Conservation (phyloP, 257 asterid genomes). For the Striga asiatica region DNA sequence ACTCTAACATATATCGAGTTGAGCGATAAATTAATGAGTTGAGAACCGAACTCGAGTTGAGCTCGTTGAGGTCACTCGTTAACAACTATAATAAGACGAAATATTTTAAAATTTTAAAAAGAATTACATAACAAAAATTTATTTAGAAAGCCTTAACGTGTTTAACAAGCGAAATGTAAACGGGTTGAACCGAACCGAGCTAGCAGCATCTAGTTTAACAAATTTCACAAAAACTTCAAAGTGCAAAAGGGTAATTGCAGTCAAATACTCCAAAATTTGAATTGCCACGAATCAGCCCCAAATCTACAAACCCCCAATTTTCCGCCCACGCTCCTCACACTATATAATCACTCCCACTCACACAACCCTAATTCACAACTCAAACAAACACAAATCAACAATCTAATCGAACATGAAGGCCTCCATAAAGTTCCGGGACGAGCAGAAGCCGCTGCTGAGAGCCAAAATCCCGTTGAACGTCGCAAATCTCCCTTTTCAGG, state of each 20-base stretch:
- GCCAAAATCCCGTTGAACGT: constrained; percentile 82
- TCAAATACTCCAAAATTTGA: constrained; percentile 8
- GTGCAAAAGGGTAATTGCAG: constrained; percentile 7
- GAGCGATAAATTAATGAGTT: too few relatives aligned
- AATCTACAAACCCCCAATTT: background rate
- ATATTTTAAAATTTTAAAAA: too few relatives aligned
- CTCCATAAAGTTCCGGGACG: constrained; percentile 85
- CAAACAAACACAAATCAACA: background rate
- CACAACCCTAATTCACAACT: background rate
- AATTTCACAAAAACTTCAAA: background rate
- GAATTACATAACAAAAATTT: too few relatives aligned
- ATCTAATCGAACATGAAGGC: constrained; percentile 55
- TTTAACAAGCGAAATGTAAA: too few relatives aligned
- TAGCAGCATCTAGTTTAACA: too few relatives aligned
- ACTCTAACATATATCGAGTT: too few relatives aligned
- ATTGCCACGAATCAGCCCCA: constrained; percentile 13
- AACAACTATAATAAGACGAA: too few relatives aligned
- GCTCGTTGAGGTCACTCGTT: too few relatives aligned
- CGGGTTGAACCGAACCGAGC: too few relatives aligned
- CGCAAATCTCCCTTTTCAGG: constrained; percentile 60
- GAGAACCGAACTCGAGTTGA: too few relatives aligned
- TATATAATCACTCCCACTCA: constrained; percentile 10
- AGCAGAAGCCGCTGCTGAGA: constrained; percentile 65
- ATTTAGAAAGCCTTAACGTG: too few relatives aligned
- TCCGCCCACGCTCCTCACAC: background rate